phyloP scores from a whole-genome alignment of 202 grass and related monocot species.

The Alloteropsis angusta region DNA sequence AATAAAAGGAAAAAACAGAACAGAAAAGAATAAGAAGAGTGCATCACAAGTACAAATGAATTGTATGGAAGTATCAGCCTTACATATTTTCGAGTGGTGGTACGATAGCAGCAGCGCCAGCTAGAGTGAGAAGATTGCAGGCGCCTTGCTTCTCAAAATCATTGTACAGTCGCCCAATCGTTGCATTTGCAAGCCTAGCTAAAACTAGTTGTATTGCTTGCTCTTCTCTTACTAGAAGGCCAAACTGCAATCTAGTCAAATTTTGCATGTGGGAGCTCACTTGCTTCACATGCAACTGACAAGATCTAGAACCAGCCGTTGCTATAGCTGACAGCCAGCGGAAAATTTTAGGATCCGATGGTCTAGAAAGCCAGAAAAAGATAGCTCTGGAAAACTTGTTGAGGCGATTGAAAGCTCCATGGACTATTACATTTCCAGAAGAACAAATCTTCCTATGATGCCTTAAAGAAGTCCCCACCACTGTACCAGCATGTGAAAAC shows the following conservation, averaged over 20 bases:
- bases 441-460: conserved; percentile 46
- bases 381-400: conserved; percentile 71
- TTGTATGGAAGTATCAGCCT: neutral
- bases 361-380: conserved; percentile 53
- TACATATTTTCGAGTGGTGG: conserved; percentile 78
- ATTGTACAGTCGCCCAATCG: conserved; percentile 45
- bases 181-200: conserved; percentile 50
- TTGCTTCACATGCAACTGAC: conserved; percentile 40
- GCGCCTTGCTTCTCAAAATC: conserved; percentile 38
- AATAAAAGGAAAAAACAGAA: neutral
- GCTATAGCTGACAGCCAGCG: conserved; percentile 22
- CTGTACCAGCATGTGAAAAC: conserved; percentile 49
- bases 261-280: conserved; percentile 45
- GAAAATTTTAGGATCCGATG: conserved; percentile 41
- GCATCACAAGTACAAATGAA: neutral
- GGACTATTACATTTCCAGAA: conserved; percentile 50
- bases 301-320: conserved; percentile 16
- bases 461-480: conserved; percentile 48
- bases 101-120: conserved; percentile 33
- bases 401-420: conserved; percentile 49
- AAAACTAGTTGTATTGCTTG: conserved; percentile 45
- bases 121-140: conserved; percentile 62
- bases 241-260: conserved; percentile 46
- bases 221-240: conserved; percentile 37
- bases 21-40: neutral